phyloP scores from a whole-genome alignment of 176 grass and related monocot genomes.

The Oryza australiensis region DNA sequence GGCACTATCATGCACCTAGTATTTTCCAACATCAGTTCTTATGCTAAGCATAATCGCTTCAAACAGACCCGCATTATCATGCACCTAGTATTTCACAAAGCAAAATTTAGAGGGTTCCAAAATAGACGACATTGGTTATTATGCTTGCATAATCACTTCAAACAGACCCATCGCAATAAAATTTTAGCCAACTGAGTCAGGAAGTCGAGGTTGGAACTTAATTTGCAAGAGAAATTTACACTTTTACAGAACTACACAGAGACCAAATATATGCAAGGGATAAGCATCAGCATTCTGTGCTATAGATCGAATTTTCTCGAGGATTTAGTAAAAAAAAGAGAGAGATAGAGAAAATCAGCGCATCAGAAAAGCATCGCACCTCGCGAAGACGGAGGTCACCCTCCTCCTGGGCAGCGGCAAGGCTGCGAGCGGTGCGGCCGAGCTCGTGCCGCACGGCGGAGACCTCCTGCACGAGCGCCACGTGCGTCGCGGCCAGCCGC shows the following conservation, averaged over 20 bases:
- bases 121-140: neutral
- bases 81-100: neutral
- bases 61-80: neutral
- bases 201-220: neutral
- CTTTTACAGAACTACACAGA: neutral
- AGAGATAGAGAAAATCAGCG: neutral
- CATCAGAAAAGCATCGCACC: constrained; percentile 35
- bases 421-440: constrained; percentile 42
- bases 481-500: constrained; percentile 91
- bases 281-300: no score
- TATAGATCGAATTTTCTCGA: no score
- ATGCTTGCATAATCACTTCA: neutral
- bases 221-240: neutral
- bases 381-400: constrained; percentile 78
- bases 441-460: constrained; percentile 73
- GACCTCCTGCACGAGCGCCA: constrained; percentile 93
- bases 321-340: no score
- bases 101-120: neutral
- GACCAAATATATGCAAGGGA: constrained; percentile 28
- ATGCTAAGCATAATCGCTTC: neutral
- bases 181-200: neutral
- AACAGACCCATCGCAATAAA: neutral
- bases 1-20: neutral
- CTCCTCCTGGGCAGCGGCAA: constrained; percentile 60
- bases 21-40: neutral